Percentiles rank a stretch among this genome's conserved stretches.
These are phyloP conservation scores for Boletus rubescentipes DNA, from an alignment of 768 basidiomycete species.

Conservation along the genomic window DNA sequence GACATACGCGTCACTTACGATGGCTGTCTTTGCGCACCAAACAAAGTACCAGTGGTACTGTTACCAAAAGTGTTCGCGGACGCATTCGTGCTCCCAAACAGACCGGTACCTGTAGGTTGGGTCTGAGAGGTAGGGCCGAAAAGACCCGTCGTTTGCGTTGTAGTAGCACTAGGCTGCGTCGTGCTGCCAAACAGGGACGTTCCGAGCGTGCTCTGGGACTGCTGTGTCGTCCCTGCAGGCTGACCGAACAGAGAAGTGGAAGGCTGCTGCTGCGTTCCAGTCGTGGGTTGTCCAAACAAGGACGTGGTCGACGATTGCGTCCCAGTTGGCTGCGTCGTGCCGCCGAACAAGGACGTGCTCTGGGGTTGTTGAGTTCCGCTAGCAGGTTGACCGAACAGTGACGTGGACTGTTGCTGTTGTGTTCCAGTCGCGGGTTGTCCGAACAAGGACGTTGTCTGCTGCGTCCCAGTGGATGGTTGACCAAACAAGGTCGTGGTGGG, in stretches of 20 bases:
- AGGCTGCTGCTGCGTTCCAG: conserved; percentile 35
- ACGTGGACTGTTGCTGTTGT: conserved; percentile 36
- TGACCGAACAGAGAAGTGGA: conserved; percentile 39
- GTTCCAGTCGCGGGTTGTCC: conserved; percentile 32
- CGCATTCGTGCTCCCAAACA: conserved; percentile 29
- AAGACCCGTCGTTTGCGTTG: conserved; percentile 15
- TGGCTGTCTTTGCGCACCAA: conserved; percentile 33
- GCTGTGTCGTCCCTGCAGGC: conserved; percentile 22
- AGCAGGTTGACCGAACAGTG: conserved; percentile 40
- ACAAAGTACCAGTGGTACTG: conserved; percentile 14
- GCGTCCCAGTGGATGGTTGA: conserved; percentile 16
- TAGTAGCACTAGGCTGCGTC: conserved; percentile 13
- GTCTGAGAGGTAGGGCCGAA: conserved; percentile 21
- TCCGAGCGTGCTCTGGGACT: conserved; percentile 30
- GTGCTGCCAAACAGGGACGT: conserved; percentile 30
- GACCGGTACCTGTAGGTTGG: conserved; percentile 19
- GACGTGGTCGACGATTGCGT: conserved; percentile 14
- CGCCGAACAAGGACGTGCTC: conserved; percentile 31
- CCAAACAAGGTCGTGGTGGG: conserved; percentile 32
- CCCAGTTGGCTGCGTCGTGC: conserved; percentile 10
- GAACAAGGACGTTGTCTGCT: conserved; percentile 20
- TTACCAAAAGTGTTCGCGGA: conserved; percentile 5
- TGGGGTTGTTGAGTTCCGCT: conserved; percentile 21
- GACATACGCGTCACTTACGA: conserved; percentile 23
- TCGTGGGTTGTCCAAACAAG: conserved; percentile 31